These are phyloP conservation scores for Trametes cingulata DNA, from an alignment of 768 basidiomycete species.

Conservation along the genomic window DNA sequence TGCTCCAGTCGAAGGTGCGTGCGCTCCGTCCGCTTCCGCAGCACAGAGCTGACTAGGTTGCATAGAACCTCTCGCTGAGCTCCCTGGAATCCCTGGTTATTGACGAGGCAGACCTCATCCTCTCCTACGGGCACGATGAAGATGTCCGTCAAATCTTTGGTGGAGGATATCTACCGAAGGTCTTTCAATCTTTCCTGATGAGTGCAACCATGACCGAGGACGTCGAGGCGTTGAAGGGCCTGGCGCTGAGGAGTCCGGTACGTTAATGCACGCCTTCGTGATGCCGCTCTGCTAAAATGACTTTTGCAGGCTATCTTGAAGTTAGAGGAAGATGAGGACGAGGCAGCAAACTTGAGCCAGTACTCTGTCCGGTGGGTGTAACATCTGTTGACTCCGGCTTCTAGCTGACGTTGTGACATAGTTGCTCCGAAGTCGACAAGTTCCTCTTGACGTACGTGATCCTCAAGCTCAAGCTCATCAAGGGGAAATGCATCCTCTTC, in stretches of 20 bases:
- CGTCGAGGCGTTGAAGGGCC: slow-evolving; percentile 86
- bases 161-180: slow-evolving; percentile 72
- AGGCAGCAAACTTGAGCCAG: slow-evolving; percentile 78
- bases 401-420: slow-evolving; percentile 27
- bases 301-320: slow-evolving; percentile 73
- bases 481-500: slow-evolving; percentile 95
- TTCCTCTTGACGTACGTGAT: slow-evolving; percentile 96
- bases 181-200: slow-evolving; percentile 93
- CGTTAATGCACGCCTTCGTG: neutral
- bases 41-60: neutral
- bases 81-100: slow-evolving; percentile 86
- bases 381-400: neutral
- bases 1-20: slow-evolving; percentile 70
- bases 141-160: slow-evolving; percentile 74
- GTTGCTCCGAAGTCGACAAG: slow-evolving; percentile 94
- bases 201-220: slow-evolving; percentile 98
- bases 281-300: neutral
- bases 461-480: slow-evolving; percentile 92
- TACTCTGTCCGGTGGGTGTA: slow-evolving; percentile 70
- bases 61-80: slow-evolving; percentile 63
- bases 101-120: slow-evolving; percentile 95
- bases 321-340: slow-evolving; percentile 85
- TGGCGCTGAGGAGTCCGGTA: slow-evolving; percentile 86
- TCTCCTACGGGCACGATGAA: slow-evolving; percentile 96
- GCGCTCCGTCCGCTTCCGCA: neutral